Evolutionary conservation across 2,329 filamentous ascomycete species (phyloP), one percentile per base, ranked within the genome.

Genomic region (Colletotrichum echinochloae): DNA sequence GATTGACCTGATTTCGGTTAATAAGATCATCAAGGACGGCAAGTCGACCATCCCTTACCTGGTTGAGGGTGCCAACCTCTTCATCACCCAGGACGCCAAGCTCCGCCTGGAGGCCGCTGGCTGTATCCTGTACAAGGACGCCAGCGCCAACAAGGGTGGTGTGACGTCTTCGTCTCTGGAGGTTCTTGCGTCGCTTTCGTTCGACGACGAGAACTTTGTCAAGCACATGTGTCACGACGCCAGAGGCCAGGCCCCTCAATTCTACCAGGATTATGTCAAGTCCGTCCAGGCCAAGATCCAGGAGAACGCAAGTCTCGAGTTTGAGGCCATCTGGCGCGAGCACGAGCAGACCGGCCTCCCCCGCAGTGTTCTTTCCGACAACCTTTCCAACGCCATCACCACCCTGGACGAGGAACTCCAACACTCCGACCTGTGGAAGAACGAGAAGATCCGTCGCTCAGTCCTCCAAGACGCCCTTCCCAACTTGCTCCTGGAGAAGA

Each of bases 71-170:
- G 96, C 96, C 81, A 99, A 98, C 81, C 87, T 99, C 65, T 99
- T 99, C 88, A 97, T 99, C 83, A 98, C 96, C 0, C 96, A 99
- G 82, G 96, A 99, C 77, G 95, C 95, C 76, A 98, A 98, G 85
- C 88, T 98, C 65, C 93, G 94, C 30, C 90, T 99, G 18, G 96
- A 99, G 84, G 92, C 94, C 76, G 95, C 95, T n/a, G 96, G 96
- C 71, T 97, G 94, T 78, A 90, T 98, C 76, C 83, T 99, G 49
- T 98, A 94, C 91, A 99, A 99, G 85, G 96, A 99, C 81, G 96
- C 96, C 6, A 97, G 94, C 46, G 95, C 95, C 66, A 99, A 99
- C 89, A 99, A 99, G 87, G 96, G 96, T 74, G 96, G 96, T 80
- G 96, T 99, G 55, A 99, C 96, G 0, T 98, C 94, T 0, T 98